Evolutionary conservation across 139 green algal species (phyloP), one percentile per base, ranked within the genome.

Genomic region (Raphidocelis subcapitata): DNA sequence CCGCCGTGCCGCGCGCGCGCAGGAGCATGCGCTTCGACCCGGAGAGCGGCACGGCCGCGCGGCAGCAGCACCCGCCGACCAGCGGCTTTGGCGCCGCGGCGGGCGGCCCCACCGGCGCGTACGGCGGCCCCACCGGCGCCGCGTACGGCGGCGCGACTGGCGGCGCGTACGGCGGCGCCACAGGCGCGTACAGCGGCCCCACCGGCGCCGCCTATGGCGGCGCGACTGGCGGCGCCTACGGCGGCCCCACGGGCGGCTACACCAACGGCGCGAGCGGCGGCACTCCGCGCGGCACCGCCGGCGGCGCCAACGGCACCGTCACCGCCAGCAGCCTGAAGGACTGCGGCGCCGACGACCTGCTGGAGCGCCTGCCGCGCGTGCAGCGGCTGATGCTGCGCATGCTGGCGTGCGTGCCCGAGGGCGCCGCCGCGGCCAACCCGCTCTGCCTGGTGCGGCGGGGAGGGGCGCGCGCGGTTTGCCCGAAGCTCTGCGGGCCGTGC

Each of bases 371-470:
- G 79, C 94, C 94, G 1, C 33, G 65, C 33, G 79, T 96, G 60
- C 92, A 97, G 79, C 80, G 82, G 52, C 76, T 97, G 76, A 82
- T 96, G 76, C 62, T 83, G 12, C 69, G 92, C n/a, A 75, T 96
- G 65, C 73, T 98, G 44, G 86, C 89, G 72, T 98, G 94, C 73
- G 67, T 92, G 74, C 94, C 94, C 3, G 81, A 89, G 46, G 94
- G 94, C 1, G 69, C 81, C 0, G 87, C 92, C 16, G 33, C 63
- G 23, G 10, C 51, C 3, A 41, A 78, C 52, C 72, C 72, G 1
- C 31, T 78, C 56, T 61, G 55, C 28, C 57, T 80, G 72, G 63
- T 72, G 63, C 61, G 62, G 15, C 14, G 15, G 18, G 24, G 59
- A 15, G 21, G 59, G n/a, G 26, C 16, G 16, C 15, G 24, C 16